A percentile compares a stretch with the other conserved stretches of the same genome.
phyloP scores from a whole-genome alignment of 169 alveolate species.

The Plasmodium knowlesi region DNA sequence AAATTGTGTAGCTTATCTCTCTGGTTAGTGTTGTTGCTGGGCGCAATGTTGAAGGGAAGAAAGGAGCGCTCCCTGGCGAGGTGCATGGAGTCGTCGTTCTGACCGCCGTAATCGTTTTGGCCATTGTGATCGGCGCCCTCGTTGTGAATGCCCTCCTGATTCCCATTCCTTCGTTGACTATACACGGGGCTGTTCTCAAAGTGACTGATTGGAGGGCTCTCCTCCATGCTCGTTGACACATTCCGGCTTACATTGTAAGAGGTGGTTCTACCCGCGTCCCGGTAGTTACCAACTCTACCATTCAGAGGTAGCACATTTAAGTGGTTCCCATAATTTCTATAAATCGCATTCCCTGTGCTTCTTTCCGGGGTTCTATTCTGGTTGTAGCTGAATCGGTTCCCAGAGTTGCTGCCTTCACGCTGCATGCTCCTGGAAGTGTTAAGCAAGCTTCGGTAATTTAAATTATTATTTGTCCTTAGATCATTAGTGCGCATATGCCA shows the following conservation, averaged over 20 bases:
- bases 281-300: neutral
- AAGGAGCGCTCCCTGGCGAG: neutral
- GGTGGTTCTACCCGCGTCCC: neutral
- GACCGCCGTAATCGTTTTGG: neutral
- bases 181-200: constrained; percentile 13
- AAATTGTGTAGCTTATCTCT: constrained; percentile 12
- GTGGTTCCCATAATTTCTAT: constrained; percentile 2
- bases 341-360: constrained; percentile 8
- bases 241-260: neutral
- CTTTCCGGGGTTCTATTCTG: constrained; percentile 27
- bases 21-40: neutral
- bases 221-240: neutral
- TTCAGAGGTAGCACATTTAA: neutral
- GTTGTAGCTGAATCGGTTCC: constrained; percentile 5
- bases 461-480: neutral
- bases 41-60: constrained; percentile 3
- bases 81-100: neutral
- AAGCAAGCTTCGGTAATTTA: neutral
- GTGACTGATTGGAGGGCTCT: neutral
- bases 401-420: neutral
- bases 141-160: neutral
- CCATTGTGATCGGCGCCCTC: neutral
- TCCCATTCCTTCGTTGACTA: constrained; percentile 1
- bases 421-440: neutral
- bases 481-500: constrained; percentile 25